Evolutionary conservation across 352 stramenopile species (phyloP).

Genomic region (Globisporangium nunn): DNA sequence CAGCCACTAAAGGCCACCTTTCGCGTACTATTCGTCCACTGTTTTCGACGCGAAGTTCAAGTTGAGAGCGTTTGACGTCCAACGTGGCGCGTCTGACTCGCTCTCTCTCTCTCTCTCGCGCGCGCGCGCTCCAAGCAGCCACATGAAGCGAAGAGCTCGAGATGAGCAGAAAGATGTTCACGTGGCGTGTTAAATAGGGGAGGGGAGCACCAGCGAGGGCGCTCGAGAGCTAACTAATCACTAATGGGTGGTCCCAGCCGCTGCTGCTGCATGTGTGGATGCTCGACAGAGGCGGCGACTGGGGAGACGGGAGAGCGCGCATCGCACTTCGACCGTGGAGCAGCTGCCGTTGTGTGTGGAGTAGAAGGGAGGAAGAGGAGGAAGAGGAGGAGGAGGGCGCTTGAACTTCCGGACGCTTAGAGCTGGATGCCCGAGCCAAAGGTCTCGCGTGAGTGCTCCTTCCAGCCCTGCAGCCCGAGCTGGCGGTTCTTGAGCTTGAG

Average conservation of each 20-base stretch:
- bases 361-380: not conserved
- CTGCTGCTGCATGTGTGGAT: no score
- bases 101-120: no score
- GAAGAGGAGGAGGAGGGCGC: not conserved
- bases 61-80: not conserved
- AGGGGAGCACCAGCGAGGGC: not conserved
- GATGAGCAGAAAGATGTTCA: not conserved
- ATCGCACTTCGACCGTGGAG: slow-evolving; percentile 1
- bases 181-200: not conserved
- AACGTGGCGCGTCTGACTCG: not conserved
- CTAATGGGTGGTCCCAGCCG: not conserved
- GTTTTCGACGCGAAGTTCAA: not conserved
- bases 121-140: not conserved
- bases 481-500: slow-evolving; percentile 54
- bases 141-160: not conserved
- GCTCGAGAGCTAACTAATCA: not conserved
- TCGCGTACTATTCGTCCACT: not conserved
- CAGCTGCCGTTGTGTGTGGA: not conserved
- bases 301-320: not conserved
- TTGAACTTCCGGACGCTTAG: slow-evolving; percentile 9
- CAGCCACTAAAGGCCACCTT: not conserved
- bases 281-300: no score
- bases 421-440: slow-evolving; percentile 73
- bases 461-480: slow-evolving; percentile 75
- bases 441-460: slow-evolving; percentile 59